Conservation (phyloP, 164 flowering plant species). For the Dillenia suffruticosa region DNA sequence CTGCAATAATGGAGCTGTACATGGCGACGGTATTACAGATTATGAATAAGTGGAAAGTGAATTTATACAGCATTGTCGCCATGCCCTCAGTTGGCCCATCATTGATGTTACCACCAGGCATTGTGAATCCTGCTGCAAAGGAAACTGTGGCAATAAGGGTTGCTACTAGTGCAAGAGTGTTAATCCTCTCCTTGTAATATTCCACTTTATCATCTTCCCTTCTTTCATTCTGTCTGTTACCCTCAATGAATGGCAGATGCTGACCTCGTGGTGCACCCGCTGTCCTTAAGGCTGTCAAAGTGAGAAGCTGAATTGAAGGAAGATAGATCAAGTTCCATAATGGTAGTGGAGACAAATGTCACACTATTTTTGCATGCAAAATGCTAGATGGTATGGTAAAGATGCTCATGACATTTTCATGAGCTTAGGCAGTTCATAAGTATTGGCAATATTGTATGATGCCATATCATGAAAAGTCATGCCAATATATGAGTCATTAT, state of each 20-base stretch:
- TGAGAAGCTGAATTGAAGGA: conserved; percentile 14
- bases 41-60: conserved; percentile 5
- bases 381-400: not conserved
- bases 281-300: conserved; percentile 12
- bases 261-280: conserved; percentile 8
- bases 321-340: too few species aligned
- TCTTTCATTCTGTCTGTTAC: not conserved
- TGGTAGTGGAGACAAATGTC: not conserved
- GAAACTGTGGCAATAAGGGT: conserved; percentile 18
- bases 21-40: conserved; percentile 7
- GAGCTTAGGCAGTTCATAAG: too few species aligned
- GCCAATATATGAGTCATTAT: too few species aligned
- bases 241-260: not conserved
- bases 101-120: conserved; percentile 18
- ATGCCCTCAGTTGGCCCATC: conserved; percentile 7
- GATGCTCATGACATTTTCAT: too few species aligned
- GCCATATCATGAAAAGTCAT: too few species aligned
- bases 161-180: conserved; percentile 18
- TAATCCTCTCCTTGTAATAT: conserved; percentile 10
- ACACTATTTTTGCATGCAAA: not conserved
- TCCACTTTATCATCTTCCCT: not conserved
- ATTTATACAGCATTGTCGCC: conserved; percentile 1
- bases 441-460: too few species aligned
- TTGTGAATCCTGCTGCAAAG: conserved; percentile 23
- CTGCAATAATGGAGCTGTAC: conserved; percentile 3